These are phyloP conservation scores for Pilatotrama ljubarskyi DNA, from an alignment of 768 basidiomycete genomes.

Conservation along the genomic window DNA sequence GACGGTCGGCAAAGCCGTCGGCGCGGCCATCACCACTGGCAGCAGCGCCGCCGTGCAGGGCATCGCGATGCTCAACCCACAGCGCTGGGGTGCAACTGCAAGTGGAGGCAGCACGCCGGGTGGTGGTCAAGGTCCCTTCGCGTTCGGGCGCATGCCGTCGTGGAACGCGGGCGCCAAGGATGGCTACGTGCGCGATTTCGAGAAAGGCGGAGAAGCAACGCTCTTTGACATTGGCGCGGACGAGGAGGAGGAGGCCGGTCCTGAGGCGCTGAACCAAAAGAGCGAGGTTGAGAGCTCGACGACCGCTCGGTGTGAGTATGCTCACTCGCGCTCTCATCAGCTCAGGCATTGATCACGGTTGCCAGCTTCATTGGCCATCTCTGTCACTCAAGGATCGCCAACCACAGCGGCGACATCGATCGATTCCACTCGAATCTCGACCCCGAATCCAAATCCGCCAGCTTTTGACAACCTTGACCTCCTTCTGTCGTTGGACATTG, in stretches of 20 bases:
- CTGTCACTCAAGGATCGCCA: background rate
- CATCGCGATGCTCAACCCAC: constrained; percentile 87
- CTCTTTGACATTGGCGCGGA: constrained; percentile 54
- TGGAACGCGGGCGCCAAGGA: constrained; percentile 15
- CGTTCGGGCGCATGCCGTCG: constrained; percentile 16
- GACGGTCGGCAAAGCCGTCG: constrained; percentile 56
- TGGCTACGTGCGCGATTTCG: constrained; percentile 34
- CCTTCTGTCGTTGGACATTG: constrained; percentile 87
- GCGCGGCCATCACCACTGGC: constrained; percentile 67
- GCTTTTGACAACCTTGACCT: constrained; percentile 69
- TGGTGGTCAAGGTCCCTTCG: constrained; percentile 13
- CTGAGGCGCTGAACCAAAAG: constrained; percentile 15
- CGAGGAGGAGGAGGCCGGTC: constrained; percentile 38
- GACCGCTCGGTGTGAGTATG: constrained; percentile 15
- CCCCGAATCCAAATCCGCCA: constrained; percentile 21
- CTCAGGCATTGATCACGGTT: background rate
- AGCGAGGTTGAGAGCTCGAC: constrained; percentile 3
- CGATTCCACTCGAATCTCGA: constrained; percentile 19
- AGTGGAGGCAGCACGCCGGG: constrained; percentile 7
- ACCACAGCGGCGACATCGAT: constrained; percentile 14
- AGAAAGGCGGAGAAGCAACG: constrained; percentile 41
- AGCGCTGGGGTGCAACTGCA: constrained; percentile 67
- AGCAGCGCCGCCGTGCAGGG: constrained; percentile 80
- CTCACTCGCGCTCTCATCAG: background rate
- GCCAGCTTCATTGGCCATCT: constrained; percentile 15